phyloP scores from a whole-genome alignment of 331 rosid genomes.

The Cydonia oblonga region DNA sequence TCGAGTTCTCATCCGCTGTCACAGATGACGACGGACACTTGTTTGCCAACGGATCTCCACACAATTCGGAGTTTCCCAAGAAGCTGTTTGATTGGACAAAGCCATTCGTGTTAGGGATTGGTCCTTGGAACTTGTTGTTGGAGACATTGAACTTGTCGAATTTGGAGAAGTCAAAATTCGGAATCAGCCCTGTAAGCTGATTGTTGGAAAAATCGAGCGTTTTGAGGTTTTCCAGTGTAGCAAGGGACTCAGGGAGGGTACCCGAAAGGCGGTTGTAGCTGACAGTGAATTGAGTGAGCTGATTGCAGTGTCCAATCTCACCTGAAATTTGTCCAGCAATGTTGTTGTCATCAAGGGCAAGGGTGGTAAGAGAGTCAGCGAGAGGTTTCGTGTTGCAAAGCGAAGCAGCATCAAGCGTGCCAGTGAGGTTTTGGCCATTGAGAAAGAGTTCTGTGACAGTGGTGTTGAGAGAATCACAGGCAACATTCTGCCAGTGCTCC shows the following conservation, averaged over 20 bases:
- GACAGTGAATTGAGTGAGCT: conserved; percentile 35
- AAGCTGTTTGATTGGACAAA: conserved; percentile 35
- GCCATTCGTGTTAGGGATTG: conserved; percentile 29
- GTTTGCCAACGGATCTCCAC: conserved; percentile 44
- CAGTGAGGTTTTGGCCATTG: conserved; percentile 25
- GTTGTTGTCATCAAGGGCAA: conserved; percentile 36
- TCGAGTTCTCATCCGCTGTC: background rate
- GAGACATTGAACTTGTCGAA: conserved; percentile 45
- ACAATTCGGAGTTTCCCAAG: conserved; percentile 50
- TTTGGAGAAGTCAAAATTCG: conserved; percentile 45
- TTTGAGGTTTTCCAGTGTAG: conserved; percentile 32
- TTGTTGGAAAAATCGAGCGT: conserved; percentile 53
- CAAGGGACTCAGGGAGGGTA: conserved; percentile 45
- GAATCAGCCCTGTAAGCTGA: conserved; percentile 39
- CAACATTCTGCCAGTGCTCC: conserved; percentile 43
- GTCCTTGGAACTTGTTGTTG: conserved; percentile 45
- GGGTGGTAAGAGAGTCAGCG: conserved; percentile 37
- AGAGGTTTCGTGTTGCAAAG: conserved; percentile 42
- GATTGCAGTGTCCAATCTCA: conserved; percentile 39
- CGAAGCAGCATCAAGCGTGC: conserved; percentile 36
- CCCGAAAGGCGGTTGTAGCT: conserved; percentile 46
- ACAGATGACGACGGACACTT: conserved; percentile 18
- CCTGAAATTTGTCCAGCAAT: conserved; percentile 36
- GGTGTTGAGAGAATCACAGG: conserved; percentile 25
- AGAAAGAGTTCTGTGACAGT: conserved; percentile 29